Evolutionary conservation across 306 rosid species (phyloP).

Genomic region (Rubus idaeus): DNA sequence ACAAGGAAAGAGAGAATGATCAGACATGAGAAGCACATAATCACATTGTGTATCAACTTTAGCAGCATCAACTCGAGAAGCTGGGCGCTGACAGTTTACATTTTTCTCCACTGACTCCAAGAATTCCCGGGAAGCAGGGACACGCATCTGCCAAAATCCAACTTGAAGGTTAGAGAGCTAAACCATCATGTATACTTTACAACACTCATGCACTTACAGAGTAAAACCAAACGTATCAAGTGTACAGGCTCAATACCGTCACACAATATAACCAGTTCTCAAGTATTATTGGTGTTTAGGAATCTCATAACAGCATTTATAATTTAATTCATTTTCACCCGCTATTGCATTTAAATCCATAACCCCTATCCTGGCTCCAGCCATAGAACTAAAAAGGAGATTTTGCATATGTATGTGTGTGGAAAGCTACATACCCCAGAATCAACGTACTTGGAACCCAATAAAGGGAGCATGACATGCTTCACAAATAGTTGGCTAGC

Average conservation of each 20-base stretch:
- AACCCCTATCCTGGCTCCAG: no score
- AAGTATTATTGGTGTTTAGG: slow-evolving; percentile 9
- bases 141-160: slow-evolving; percentile 45
- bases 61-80: slow-evolving; percentile 74
- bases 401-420: not conserved
- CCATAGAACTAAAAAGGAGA: no score
- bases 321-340: no score
- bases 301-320: not conserved
- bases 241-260: not conserved
- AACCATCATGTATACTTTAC: slow-evolving; percentile 10
- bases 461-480: slow-evolving; percentile 72
- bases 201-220: not conserved
- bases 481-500: slow-evolving; percentile 52
- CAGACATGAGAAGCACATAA: slow-evolving; percentile 71
- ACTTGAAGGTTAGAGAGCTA: slow-evolving; percentile 24
- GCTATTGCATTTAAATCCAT: no score
- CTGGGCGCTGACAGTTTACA: slow-evolving; percentile 63
- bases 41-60: slow-evolving; percentile 55
- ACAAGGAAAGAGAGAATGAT: slow-evolving; percentile 68
- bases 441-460: slow-evolving; percentile 76
- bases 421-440: slow-evolving; percentile 55
- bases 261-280: not conserved
- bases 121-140: slow-evolving; percentile 57
- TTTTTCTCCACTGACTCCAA: slow-evolving; percentile 59
- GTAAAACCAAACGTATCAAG: slow-evolving; percentile 4